Conservation (phyloP, 2,329 filamentous ascomycete species). For the Plectosphaerella cucumerina region DNA sequence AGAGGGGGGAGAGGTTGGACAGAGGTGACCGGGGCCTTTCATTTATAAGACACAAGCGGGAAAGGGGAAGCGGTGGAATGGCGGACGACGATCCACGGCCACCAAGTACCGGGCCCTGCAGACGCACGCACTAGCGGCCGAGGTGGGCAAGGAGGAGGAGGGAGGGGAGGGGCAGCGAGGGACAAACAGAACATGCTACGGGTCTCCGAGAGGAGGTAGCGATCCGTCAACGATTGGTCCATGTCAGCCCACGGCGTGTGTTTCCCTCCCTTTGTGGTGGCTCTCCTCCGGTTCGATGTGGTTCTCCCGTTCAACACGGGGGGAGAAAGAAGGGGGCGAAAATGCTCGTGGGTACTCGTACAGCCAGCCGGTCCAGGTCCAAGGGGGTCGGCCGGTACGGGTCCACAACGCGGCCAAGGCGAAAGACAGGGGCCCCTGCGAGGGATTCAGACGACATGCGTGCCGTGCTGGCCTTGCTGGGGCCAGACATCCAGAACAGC, state of each 20-base stretch:
- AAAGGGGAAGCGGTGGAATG: constrained; percentile 1
- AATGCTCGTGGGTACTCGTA: no score
- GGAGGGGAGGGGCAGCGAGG: constrained; percentile 10
- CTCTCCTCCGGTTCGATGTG: no score
- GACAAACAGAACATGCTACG: constrained; percentile 4
- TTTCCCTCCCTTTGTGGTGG: no score
- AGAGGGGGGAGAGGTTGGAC: constrained; percentile 8
- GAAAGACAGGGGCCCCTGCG: constrained; percentile 10
- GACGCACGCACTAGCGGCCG: neutral
- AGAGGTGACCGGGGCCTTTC: constrained; percentile 5
- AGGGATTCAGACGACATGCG: constrained; percentile 13
- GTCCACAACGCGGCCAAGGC: neutral
- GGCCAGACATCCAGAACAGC: constrained; percentile 20
- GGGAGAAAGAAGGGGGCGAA: no score
- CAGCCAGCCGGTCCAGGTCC: neutral
- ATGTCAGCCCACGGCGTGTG: neutral
- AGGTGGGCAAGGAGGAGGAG: constrained; percentile 4
- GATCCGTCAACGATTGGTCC: neutral
- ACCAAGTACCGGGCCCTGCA: neutral
- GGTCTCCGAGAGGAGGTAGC: constrained; percentile 8
- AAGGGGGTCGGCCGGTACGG: neutral
- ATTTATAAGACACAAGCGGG: constrained; percentile 12
- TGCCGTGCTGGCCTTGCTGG: constrained; percentile 7
- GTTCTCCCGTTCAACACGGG: no score
- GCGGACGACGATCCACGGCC: neutral